Base-by-base conservation (phyloP, 2,329 filamentous ascomycete species). In the Trichoderma sp. region DNA sequence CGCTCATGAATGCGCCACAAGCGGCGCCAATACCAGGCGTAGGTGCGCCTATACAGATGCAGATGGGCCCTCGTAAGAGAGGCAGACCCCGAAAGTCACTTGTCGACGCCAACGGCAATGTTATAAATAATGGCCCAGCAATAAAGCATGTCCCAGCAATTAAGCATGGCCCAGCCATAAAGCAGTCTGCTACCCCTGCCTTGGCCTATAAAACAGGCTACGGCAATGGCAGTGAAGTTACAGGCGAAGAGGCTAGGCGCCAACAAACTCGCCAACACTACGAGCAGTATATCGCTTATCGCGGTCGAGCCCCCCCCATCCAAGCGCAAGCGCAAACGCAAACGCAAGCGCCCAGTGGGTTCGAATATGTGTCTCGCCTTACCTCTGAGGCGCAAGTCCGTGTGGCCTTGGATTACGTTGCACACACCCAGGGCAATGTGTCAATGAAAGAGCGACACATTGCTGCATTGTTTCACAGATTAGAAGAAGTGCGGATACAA, bases 321-420 rank as follows among this genome's bases (percentile, higher is more conserved):
- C 51, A 65, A 58, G 13, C 37, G 39, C 39, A 43, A 43, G 16
- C 39, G 39, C 32, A 34, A 34, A 34, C 32, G 13, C 32, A 34
- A 34, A 34, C 32, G 13, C 39, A 43, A 43, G 16, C 43, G 28
- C 55, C 37, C 13, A 63, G 18, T 30, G 51, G 54, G 6, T 51
- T 52, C 16, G 55, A 51, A 28, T 65, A 67, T 51, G 54, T 56
- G 1, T 16, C 49, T 37, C n/a, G 39, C 7, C 52, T 63, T 16
- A 30, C 26, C 6, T 67, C 87, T 3, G 86, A 91, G 70, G 85
- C 84, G 3, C 85, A 92, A 74, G 82, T 93, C 18, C 83, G 85
- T 66, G 80, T 85, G 24, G 90, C 93, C 83, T 79, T 93, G 18
- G 84, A 87, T 67, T 84, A 86, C 0, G 77, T 93, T 26, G 87